Base-by-base conservation (phyloP, 2,329 filamentous ascomycete genomes). In the Fusarium albidum region DNA sequence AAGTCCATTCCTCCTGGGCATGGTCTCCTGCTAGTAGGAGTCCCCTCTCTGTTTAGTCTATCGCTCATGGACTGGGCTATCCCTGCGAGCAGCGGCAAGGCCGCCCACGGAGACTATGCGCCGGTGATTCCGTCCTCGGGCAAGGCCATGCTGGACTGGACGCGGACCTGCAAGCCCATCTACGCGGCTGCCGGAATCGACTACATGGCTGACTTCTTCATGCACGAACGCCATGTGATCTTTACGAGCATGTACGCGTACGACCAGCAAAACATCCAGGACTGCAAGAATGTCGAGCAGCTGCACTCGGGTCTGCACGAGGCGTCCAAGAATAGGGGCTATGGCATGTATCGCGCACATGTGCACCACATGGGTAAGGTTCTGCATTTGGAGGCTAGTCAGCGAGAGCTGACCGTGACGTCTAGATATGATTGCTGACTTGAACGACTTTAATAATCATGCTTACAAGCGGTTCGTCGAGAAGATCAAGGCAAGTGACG, bases 211-310 rank as follows among this genome's bases (percentile, higher is more conserved):
- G 52, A 47, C 7, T 51, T 47, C 5, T 47, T 51, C 32, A 41
- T 55, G 29, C 47, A 47, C 26, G 46, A 47, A 31, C 46, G 47
- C 18, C 47, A 55, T n/a, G 51, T 55, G 15, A 18, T 55, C 11
- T 51, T 55, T 42, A 41, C 51, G 29, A 41, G 51, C 2, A 41
- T 47, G 18, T 51, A 51, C 17, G 52, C 51, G 10, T 51, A 51
- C 33, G 52, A 55, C 32, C 51, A 55, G 31, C 45, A 41, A 6
- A 51, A 38, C 17, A 21, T 34, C 33, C 28, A 39, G 29, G 12
- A 33, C 15, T 25, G 33, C 25, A 46, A 38, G 25, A 33, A 38
- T 7, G 33, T 46, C 33, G 29, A 38, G 26, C 14, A 25, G 25
- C 15, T 46, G 5, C 14, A 31, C 14, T 14, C 33, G 6, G 43